Evolutionary conservation across 140 eudicot species (phyloP), one percentile per base, ranked within the genome.

Genomic region (Oenanthe javanica): DNA sequence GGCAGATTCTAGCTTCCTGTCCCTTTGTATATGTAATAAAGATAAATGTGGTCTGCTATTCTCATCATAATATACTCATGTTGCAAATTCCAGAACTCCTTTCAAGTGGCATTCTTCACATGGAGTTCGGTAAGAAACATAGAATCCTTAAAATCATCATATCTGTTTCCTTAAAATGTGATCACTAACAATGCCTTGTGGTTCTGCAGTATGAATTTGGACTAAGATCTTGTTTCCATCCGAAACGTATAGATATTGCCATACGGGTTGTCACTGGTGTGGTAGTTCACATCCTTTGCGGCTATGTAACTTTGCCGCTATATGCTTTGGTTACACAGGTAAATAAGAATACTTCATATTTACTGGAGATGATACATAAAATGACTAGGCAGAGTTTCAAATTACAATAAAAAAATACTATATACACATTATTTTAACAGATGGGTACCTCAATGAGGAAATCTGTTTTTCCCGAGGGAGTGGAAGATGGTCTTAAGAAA

Each of bases 281-380:
- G 50, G 23, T 87, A 25, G 90, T 87, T 55, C 90, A 88, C 31
- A 75, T 90, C 80, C 88, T 86, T 36, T 86, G 94, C 25, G 91
- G 91, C 79, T 90, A 90, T 55, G 91, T 90, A 14, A 90, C 94
- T 31, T 83, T 90, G 79, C 94, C 91, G 19, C 82, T 87, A 2
- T 90, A 90, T 57, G 91, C 94, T 13, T 78, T 90, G 79, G 90
- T 90, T 63, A 90, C 89, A 15, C 93, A 89, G 88, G 93, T 87
- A 87, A 54, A 50, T 72, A 43, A 40, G 23, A 14, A 25, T 15
- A 72, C 49, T 16, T 6, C 3, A 69, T 21, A 69, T 36, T 36
- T 2, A 59, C 36, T 0, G 69, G 69, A 59, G 13, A 59, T 36
- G 36, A 69, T 69, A 69, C n/a, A 19, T 69, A 11, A 69, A 69